Percentiles rank a stretch among this genome's conserved stretches.
Evolutionary conservation across 2,329 filamentous ascomycete species (phyloP).

Genomic region (Escovopsis sp.): DNA sequence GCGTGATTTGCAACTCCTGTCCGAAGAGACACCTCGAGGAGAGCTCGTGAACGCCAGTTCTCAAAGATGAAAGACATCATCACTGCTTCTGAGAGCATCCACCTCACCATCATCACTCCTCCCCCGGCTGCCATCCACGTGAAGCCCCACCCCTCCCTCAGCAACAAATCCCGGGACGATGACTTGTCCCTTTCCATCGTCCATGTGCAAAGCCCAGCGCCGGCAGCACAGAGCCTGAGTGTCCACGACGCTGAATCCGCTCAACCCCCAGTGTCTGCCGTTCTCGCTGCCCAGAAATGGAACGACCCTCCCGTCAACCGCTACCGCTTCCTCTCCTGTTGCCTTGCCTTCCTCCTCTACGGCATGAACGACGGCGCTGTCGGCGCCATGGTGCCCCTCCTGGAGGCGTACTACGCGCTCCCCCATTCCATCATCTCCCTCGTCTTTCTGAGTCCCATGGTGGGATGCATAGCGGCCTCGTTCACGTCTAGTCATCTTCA

Average conservation of each 20-base stretch:
- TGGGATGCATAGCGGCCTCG: slow-evolving; percentile 28
- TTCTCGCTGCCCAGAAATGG: slow-evolving; percentile 3
- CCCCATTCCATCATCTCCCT: slow-evolving; percentile 27
- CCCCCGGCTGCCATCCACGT: too few species aligned
- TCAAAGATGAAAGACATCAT: too few species aligned
- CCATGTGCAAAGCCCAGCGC: background rate
- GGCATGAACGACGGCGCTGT: slow-evolving; percentile 4
- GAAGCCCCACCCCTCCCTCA: too few species aligned
- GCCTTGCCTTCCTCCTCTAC: slow-evolving; percentile 4
- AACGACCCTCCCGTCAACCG: slow-evolving; percentile 5
- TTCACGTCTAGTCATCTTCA: slow-evolving; percentile 25
- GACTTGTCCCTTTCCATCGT: too few species aligned
- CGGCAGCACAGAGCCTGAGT: background rate
- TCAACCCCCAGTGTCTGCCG: background rate
- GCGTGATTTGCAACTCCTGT: too few species aligned
- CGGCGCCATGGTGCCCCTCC: slow-evolving; percentile 7
- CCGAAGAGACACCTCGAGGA: too few species aligned
- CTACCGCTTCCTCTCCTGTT: slow-evolving; percentile 2
- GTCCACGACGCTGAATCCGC: slow-evolving; percentile 4
- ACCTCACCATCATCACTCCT: too few species aligned
- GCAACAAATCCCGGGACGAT: too few species aligned
- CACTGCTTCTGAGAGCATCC: too few species aligned
- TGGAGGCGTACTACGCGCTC: slow-evolving; percentile 22
- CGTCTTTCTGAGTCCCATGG: slow-evolving; percentile 26
- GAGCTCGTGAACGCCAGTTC: too few species aligned